Conservation (phyloP, 495 filamentous ascomycete species). For the Annulohypoxylon stygium region DNA sequence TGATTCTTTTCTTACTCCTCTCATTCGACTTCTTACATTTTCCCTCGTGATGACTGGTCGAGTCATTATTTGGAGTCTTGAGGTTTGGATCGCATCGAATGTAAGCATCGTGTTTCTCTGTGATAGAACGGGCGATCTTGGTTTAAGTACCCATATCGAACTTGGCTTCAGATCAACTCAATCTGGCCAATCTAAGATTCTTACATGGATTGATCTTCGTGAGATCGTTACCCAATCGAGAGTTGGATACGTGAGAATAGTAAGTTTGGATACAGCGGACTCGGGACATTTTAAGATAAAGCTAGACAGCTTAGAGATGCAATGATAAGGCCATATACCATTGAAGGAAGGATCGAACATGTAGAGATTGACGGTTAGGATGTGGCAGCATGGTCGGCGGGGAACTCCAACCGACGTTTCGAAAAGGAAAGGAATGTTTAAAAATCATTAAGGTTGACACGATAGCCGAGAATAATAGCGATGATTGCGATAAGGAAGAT, state of each 20-base stretch:
- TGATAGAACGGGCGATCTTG: conserved; percentile 9
- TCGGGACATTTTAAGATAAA: not conserved
- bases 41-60: not conserved
- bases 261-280: not conserved
- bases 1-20: not conserved
- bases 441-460: conserved; percentile 2
- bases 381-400: not conserved
- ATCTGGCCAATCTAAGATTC: conserved; percentile 9
- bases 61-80: not conserved
- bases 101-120: conserved; percentile 2
- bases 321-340: not conserved
- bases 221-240: conserved; percentile 14
- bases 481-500: conserved; percentile 11
- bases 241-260: not conserved
- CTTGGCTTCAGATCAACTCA: not conserved
- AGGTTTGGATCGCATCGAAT: not conserved
- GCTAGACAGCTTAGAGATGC: not conserved
- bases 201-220: conserved; percentile 11
- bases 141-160: not conserved
- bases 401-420: conserved; percentile 6
- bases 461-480: not conserved
- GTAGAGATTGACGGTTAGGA: not conserved
- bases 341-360: conserved; percentile 9
- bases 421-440: not conserved
- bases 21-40: conserved; percentile 3